A percentile compares a stretch with the other conserved stretches of the same genome.
These are phyloP conservation scores for Micromonas commoda DNA, from an alignment of 139 green algal species.

Conservation along the genomic window DNA sequence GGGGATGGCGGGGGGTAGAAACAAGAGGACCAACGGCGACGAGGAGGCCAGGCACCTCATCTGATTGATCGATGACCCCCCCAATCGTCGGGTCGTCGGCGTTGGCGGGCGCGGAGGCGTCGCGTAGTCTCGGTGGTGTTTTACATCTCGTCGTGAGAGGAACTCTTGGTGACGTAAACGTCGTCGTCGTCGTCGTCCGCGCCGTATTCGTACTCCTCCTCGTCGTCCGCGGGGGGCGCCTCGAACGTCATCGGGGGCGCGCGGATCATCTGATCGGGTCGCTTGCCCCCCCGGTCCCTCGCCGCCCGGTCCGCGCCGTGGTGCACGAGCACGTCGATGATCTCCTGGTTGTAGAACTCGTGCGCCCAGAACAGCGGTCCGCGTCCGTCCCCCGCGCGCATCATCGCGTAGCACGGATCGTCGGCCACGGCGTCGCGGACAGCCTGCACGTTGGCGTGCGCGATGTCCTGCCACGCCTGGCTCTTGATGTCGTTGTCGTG, in stretches of 20 bases:
- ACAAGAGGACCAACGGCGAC: no score
- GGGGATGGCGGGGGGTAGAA: no score
- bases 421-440: neutral
- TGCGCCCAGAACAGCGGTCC: constrained; percentile 27
- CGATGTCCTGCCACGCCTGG: neutral
- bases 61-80: no score
- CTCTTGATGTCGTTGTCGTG: neutral
- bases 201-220: neutral
- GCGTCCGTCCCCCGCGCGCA: neutral
- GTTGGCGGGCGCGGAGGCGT: no score
- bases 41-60: no score
- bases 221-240: neutral
- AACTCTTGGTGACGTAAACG: neutral
- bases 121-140: neutral
- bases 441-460: neutral
- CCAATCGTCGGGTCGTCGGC: no score
- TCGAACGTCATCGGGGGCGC: neutral
- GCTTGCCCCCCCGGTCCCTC: neutral
- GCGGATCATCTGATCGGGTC: neutral
- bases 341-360: constrained; percentile 7
- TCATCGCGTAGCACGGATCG: neutral
- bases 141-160: constrained; percentile 15
- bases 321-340: constrained; percentile 6
- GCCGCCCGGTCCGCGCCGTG: constrained; percentile 5
- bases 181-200: neutral